These are phyloP conservation scores for Clohesyomyces aquaticus DNA, from an alignment of 495 filamentous ascomycete species.

Conservation along the genomic window DNA sequence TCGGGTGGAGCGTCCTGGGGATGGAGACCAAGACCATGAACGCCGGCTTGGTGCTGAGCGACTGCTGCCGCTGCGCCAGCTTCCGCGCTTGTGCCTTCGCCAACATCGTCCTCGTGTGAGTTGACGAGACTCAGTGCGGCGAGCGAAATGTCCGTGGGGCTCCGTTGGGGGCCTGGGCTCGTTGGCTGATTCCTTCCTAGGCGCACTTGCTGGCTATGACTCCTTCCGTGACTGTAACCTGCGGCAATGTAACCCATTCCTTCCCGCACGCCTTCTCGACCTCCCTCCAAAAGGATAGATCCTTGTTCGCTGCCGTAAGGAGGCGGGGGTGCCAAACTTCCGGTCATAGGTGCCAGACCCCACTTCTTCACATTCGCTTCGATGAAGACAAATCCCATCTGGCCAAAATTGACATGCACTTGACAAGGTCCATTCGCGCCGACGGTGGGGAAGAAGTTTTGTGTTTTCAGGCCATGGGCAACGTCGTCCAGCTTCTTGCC, in stretches of 20 bases:
- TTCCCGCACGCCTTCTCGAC: conserved; percentile 66
- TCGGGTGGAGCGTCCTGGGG: conserved; percentile 47
- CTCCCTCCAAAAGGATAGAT: conserved; percentile 89
- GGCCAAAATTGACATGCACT: conserved; percentile 96
- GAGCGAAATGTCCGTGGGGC: conserved; percentile 95
- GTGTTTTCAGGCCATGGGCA: conserved; percentile 86
- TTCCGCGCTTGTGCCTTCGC: conserved; percentile 69
- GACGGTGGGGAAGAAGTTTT: conserved; percentile 95
- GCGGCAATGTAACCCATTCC: conserved; percentile 57
- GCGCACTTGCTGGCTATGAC: conserved; percentile 61
- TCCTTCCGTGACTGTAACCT: conserved; percentile 56
- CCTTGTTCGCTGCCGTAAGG: conserved; percentile 97
- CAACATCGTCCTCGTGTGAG: conserved; percentile 64
- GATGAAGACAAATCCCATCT: conserved; percentile 97
- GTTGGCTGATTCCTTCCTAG: conserved; percentile 64
- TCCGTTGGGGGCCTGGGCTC: conserved; percentile 86
- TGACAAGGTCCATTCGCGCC: conserved; percentile 91
- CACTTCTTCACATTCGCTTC: conserved; percentile 99
- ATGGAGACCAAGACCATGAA: conserved; percentile 39
- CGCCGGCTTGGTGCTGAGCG: conserved; percentile 29
- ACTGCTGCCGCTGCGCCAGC: conserved; percentile 43
- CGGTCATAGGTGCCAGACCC: conserved; percentile 95
- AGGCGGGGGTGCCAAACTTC: conserved; percentile 90
- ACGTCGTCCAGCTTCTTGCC: conserved; percentile 96
- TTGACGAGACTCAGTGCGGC: conserved; percentile 73